phyloP scores from a whole-genome alignment of 352 stramenopile species.

The Chrysophaeum taylorii region DNA sequence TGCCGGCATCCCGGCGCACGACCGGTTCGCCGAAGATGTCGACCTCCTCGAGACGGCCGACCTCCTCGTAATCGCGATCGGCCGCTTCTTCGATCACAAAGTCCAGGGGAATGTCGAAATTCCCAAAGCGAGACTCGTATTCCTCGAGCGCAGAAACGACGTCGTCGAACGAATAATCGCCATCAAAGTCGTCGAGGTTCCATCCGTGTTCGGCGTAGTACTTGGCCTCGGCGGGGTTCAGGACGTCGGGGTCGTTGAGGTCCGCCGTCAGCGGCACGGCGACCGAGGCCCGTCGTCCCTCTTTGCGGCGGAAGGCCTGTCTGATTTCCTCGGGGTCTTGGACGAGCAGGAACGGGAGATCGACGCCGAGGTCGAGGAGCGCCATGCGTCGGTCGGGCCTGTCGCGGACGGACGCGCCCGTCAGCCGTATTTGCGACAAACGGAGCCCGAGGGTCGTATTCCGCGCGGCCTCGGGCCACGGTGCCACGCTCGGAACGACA shows the following conservation, averaged over 20 bases:
- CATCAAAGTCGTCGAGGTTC: slow-evolving; percentile 58
- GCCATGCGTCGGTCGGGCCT: slow-evolving; percentile 52
- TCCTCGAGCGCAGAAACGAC: slow-evolving; percentile 54
- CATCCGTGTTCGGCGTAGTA: slow-evolving; percentile 18
- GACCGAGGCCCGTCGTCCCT: background rate
- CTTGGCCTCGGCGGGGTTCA: background rate
- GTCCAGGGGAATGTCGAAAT: slow-evolving; percentile 43
- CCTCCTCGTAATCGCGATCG: background rate
- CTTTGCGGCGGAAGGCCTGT: background rate
- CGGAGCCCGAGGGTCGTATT: slow-evolving; percentile 68
- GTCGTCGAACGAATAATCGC: slow-evolving; percentile 55
- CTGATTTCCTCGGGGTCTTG: slow-evolving; percentile 33
- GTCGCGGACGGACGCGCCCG: slow-evolving; percentile 65
- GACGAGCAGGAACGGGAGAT: slow-evolving; percentile 43
- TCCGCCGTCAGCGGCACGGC: background rate
- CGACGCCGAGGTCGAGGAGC: slow-evolving; percentile 70
- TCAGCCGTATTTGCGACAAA: slow-evolving; percentile 74
- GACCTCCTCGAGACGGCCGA: background rate
- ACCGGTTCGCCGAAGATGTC: too few relatives aligned
- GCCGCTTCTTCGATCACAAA: slow-evolving; percentile 39
- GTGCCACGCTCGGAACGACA: slow-evolving; percentile 44
- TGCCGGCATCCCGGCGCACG: too few relatives aligned
- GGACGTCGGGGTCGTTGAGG: background rate
- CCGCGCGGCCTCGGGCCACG: slow-evolving; percentile 67
- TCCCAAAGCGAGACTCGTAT: slow-evolving; percentile 65